Evolutionary conservation across 2,329 filamentous ascomycete genomes (phyloP).

Genomic region (Rhytidhysteron rufulum): DNA sequence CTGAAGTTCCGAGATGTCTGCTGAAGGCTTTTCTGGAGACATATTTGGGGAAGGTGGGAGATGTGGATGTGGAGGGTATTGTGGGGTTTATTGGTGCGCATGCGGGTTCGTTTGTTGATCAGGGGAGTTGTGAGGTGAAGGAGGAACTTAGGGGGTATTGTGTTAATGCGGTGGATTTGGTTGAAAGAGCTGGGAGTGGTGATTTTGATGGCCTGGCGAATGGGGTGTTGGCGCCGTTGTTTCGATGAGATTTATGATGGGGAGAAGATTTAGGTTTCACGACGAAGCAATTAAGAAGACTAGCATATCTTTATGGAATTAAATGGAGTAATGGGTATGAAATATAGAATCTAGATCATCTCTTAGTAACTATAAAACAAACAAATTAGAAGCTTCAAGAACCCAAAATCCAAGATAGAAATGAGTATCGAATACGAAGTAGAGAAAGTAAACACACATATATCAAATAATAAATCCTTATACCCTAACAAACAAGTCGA

Average conservation of each 20-base stretch:
- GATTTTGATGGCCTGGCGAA: neutral
- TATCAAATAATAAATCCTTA: too few relatives aligned
- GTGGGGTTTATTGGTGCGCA: neutral
- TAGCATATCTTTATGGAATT: too few relatives aligned
- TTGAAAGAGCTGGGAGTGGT: neutral
- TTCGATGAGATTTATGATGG: neutral
- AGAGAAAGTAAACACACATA: too few relatives aligned
- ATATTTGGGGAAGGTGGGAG: neutral
- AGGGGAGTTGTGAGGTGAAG: neutral
- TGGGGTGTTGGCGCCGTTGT: neutral
- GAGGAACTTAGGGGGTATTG: neutral
- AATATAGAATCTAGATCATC: too few relatives aligned
- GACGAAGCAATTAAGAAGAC: too few relatives aligned
- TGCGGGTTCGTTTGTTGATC: neutral
- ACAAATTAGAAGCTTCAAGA: too few relatives aligned
- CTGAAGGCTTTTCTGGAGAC: neutral
- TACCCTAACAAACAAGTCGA: too few relatives aligned
- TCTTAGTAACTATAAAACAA: too few relatives aligned
- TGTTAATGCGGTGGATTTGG: neutral
- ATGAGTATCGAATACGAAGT: too few relatives aligned
- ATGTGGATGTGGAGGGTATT: neutral
- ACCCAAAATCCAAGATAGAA: too few relatives aligned
- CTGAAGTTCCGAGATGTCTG: neutral
- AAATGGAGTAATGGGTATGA: too few relatives aligned
- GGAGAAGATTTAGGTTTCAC: too few relatives aligned